Conservation (phyloP, 352 stramenopile genomes). For the Phytophthora litchii region DNA sequence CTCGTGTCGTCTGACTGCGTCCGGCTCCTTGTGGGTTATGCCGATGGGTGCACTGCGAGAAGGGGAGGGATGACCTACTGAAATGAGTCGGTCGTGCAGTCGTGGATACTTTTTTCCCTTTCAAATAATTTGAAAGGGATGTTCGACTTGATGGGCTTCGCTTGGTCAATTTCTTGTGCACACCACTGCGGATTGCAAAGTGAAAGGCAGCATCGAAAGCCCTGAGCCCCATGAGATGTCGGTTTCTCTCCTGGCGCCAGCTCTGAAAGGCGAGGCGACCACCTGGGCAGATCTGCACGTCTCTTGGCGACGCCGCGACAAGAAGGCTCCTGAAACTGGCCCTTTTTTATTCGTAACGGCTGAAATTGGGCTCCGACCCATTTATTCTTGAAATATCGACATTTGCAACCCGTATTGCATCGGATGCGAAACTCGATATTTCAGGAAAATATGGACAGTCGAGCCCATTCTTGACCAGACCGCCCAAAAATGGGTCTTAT, state of each 20-base stretch:
- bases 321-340: conserved; percentile 13
- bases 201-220: conserved; percentile 90
- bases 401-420: no score
- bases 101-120: conserved; percentile 37
- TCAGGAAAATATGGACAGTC: no score
- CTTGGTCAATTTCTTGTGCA: conserved; percentile 37
- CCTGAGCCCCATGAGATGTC: conserved; percentile 82
- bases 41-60: conserved; percentile 17
- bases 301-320: conserved; percentile 41
- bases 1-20: conserved; percentile 21
- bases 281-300: conserved; percentile 45
- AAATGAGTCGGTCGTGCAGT: conserved; percentile 24
- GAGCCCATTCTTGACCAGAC: no score
- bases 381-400: no score
- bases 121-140: conserved; percentile 28
- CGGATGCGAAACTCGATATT: no score
- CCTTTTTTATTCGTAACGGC: conserved; percentile 34
- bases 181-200: conserved; percentile 33
- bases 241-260: conserved; percentile 35
- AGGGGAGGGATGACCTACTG: conserved; percentile 30
- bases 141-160: conserved; percentile 89
- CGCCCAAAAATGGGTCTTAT: no score
- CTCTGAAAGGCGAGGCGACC: conserved; percentile 39
- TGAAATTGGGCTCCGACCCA: not conserved
- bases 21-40: conserved; percentile 3